Percentiles rank a stretch among this genome's conserved stretches.
These are phyloP conservation scores for Mucor saturninus DNA, from an alignment of 371 early-diverging fungal species.

Conservation along the genomic window DNA sequence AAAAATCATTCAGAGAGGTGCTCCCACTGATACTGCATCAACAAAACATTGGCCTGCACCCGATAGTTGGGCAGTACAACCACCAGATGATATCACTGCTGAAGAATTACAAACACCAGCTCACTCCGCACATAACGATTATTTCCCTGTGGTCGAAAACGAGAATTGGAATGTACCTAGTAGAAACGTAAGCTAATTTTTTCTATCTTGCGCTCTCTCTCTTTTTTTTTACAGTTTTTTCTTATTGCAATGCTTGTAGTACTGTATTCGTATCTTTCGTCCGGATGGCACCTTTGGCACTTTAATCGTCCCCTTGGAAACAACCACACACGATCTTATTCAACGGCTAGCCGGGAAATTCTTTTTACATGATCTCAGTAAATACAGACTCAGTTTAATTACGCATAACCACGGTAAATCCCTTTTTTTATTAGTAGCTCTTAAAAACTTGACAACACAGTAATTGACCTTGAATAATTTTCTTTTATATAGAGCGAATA, in stretches of 20 bases:
- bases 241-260: constrained; percentile 27
- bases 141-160: constrained; percentile 35
- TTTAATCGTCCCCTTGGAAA: constrained; percentile 65
- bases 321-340: constrained; percentile 75
- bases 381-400: constrained; percentile 70
- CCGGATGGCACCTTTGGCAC: constrained; percentile 81
- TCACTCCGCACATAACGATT: constrained; percentile 35
- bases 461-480: neutral
- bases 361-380: constrained; percentile 75
- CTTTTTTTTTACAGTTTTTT: neutral
- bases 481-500: constrained; percentile 62
- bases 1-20: constrained; percentile 20
- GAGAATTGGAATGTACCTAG: constrained; percentile 36
- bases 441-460: neutral
- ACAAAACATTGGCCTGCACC: constrained; percentile 67
- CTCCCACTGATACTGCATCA: neutral
- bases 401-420: constrained; percentile 61
- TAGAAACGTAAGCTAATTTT: constrained; percentile 32
- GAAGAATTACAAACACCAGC: constrained; percentile 24
- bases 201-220: neutral
- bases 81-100: constrained; percentile 26
- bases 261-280: constrained; percentile 67
- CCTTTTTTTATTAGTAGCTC: neutral
- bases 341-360: constrained; percentile 75
- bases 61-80: constrained; percentile 74